These are phyloP conservation scores for Ambrosiella beaveri DNA, from an alignment of 2,329 filamentous ascomycete species.

Conservation along the genomic window DNA sequence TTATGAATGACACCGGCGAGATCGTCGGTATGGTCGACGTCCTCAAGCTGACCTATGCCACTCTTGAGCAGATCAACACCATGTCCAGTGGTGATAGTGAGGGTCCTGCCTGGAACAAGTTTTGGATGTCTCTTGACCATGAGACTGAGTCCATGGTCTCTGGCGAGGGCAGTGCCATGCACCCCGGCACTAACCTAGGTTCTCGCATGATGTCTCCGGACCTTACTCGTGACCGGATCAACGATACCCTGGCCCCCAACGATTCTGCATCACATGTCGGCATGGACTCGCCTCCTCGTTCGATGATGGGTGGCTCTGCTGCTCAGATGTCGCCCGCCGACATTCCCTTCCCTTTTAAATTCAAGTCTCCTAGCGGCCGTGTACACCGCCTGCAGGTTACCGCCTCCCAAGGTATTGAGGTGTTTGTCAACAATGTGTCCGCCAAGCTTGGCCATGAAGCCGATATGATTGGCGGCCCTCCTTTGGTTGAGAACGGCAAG, in stretches of 20 bases:
- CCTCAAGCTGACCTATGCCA: conserved; percentile 93
- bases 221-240: conserved; percentile 48
- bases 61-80: conserved; percentile 91
- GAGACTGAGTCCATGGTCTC: conserved; percentile 95
- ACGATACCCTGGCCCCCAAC: conserved; percentile 73
- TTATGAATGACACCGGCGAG: conserved; percentile 94
- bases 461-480: conserved; percentile 66
- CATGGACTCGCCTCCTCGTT: conserved; percentile 57
- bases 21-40: conserved; percentile 99
- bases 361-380: conserved; percentile 89
- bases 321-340: conserved; percentile 47
- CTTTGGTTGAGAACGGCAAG: conserved; percentile 61
- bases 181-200: conserved; percentile 44
- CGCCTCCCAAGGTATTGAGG: conserved; percentile 61
- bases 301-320: conserved; percentile 30
- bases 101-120: conserved; percentile 98
- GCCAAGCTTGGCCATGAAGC: conserved; percentile 74
- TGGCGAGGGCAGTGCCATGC: conserved; percentile 53
- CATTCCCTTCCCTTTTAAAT: conserved; percentile 88
- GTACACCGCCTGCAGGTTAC: conserved; percentile 82
- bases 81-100: conserved; percentile 81
- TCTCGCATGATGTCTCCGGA: conserved; percentile 71
- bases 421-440: conserved; percentile 60
- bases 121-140: conserved; percentile 90
- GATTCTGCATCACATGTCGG: conserved; percentile 92